A percentile compares a stretch with the other conserved stretches of the same genome.
Conservation (phyloP, 169 alveolate genomes). For the Ichthyophthirius multifiliis region DNA sequence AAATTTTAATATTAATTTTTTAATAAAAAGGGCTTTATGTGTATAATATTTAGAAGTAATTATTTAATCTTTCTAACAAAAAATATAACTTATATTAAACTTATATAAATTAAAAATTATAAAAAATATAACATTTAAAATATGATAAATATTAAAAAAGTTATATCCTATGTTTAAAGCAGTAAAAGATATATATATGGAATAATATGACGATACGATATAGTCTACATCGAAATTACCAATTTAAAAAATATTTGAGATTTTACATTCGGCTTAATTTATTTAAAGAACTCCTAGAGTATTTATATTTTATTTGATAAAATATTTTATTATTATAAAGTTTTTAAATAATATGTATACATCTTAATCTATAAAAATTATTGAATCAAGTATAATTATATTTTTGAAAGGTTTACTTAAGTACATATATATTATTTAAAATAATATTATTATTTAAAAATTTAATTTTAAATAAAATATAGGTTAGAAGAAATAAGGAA, state of each 20-base stretch:
- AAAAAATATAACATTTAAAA: neutral
- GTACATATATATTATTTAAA: neutral
- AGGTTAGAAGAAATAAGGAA: neutral
- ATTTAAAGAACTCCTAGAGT: neutral
- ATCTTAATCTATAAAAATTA: neutral
- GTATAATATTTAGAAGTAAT: neutral
- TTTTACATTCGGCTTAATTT: neutral
- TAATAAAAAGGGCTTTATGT: neutral
- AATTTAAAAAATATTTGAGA: neutral
- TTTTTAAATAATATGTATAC: slow-evolving; percentile 5
- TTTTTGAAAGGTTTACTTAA: neutral
- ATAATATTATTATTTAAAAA: too few relatives aligned
- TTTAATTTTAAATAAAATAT: neutral
- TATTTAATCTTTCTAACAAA: too few relatives aligned
- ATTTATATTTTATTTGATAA: neutral
- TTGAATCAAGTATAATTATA: neutral
- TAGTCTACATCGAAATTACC: neutral
- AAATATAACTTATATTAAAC: neutral
- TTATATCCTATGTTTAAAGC: neutral
- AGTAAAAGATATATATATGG: neutral
- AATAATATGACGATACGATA: neutral
- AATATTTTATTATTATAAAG: neutral
- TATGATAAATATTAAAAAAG: neutral
- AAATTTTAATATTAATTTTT: neutral
- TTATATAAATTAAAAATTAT: neutral